Evolutionary conservation across 257 asterid genomes (phyloP), one percentile per base, ranked within the genome.

Genomic region (Verbascum thapsus): DNA sequence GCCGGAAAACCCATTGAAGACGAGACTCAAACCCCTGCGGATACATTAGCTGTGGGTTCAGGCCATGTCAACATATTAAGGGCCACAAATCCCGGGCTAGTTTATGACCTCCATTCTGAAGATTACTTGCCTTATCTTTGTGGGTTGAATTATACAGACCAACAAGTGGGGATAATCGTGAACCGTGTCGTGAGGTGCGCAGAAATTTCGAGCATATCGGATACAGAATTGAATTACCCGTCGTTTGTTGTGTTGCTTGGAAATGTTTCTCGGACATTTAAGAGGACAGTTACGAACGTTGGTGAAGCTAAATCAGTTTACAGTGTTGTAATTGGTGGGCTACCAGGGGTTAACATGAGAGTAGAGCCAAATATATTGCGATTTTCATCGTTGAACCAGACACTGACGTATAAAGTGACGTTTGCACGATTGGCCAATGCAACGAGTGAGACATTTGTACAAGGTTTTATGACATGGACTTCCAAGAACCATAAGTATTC

Each of bases 381-480:
- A 8, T 75, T 79, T 56, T 63, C 79, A 0, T 56, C 5, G 71
- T 0, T 51, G 4, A 60, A 64, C 37, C 74, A 75, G 69, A 79
- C 57, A 10, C 34, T 79, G 65, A 53, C 53, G 1, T 79, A 71
- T 52, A 52, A 54, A 52, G 71, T 62, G 26, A 68, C 69, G 30
- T 79, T 79, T 37, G 44, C 22, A 6, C 40, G 75, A 41, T 49
- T 7, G 43, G 39, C 17, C 26, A 41, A 22, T 7, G 74, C 76
- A 0, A 16, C 3, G 0, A 64, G 60, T 43, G 20, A 26, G 10
- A n/a, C 50, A 1, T 1, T 3, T 8, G 57, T 38, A 12, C 72
- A 76, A 38, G 81, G 74, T 22, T 78, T 63, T 39, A 56, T 81
- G 8, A 72, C 73, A 4, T 81, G 87, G 84, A 66, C 48, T 26